Conservation (phyloP, 2,329 filamentous ascomycete species). For the Ceratocystis alfenasii region DNA sequence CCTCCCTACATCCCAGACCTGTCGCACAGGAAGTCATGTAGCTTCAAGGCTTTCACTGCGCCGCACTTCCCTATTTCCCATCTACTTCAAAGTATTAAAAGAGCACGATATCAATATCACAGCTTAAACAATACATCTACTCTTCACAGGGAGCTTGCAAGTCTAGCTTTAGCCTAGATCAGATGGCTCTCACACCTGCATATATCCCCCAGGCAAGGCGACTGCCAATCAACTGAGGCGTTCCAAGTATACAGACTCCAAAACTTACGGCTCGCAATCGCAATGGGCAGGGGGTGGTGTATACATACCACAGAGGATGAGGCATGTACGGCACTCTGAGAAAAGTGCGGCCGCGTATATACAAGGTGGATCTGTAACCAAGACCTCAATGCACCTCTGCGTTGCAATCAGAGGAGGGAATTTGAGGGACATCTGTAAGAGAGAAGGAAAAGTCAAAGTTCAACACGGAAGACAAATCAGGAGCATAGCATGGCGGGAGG, state of each 20-base stretch:
- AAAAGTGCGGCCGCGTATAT: not conserved
- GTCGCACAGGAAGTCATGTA: too few species aligned
- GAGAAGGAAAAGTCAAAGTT: constrained; percentile 9
- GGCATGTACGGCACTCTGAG: not conserved
- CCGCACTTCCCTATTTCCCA: too few species aligned
- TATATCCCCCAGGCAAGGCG: too few species aligned
- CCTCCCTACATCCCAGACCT: too few species aligned
- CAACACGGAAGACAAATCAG: constrained; percentile 5
- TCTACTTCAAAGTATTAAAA: too few species aligned
- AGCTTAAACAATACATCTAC: too few species aligned
- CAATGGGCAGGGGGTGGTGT: not conserved
- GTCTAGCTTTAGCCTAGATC: too few species aligned
- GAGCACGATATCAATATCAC: too few species aligned
- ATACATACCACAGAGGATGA: not conserved
- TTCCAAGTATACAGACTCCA: not conserved
- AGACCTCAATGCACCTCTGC: not conserved
- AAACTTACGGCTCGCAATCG: not conserved
- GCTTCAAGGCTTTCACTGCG: too few species aligned
- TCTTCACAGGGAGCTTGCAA: too few species aligned
- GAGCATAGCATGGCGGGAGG: not conserved
- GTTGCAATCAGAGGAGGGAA: not conserved
- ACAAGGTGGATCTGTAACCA: not conserved
- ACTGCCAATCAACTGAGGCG: too few species aligned
- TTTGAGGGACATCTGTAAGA: not conserved
- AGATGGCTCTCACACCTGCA: too few species aligned